phyloP scores from a whole-genome alignment of 108 stramenopile genomes.

The Nitzschia sp. region DNA sequence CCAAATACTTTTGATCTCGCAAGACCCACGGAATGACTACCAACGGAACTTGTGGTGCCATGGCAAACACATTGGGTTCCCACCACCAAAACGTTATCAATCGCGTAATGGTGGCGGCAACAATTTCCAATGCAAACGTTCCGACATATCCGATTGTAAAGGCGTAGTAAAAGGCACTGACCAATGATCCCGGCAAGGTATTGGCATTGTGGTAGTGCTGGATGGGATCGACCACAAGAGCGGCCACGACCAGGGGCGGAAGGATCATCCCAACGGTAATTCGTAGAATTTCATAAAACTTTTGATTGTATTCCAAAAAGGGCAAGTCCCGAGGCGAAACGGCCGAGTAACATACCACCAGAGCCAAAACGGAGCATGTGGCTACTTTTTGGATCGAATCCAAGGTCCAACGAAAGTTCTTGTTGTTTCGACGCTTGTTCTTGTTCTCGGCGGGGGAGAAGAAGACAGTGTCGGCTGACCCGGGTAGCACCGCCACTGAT shows the following conservation, averaged over 20 bases:
- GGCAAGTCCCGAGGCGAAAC: slow-evolving; percentile 75
- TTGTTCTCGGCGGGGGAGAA: slow-evolving; percentile 10
- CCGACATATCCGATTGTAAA: slow-evolving; percentile 71
- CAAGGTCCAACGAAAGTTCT: slow-evolving; percentile 9
- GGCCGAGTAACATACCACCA: slow-evolving; percentile 60
- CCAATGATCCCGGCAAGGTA: slow-evolving; percentile 50
- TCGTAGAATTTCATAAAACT: slow-evolving; percentile 67
- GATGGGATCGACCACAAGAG: background rate
- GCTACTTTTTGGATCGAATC: slow-evolving; percentile 68
- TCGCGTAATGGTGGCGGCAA: slow-evolving; percentile 71
- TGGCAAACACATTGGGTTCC: slow-evolving; percentile 74
- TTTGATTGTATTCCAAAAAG: slow-evolving; percentile 65
- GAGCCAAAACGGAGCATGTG: slow-evolving; percentile 38
- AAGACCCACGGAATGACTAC: slow-evolving; percentile 82
- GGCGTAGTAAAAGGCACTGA: slow-evolving; percentile 70
- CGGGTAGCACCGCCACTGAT: no score
- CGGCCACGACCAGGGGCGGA: slow-evolving; percentile 38
- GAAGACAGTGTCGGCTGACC: slow-evolving; percentile 1
- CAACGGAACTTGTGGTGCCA: slow-evolving; percentile 38
- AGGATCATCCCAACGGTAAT: slow-evolving; percentile 45
- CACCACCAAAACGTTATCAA: slow-evolving; percentile 64
- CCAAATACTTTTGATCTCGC: slow-evolving; percentile 71
- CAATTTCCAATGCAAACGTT: slow-evolving; percentile 66
- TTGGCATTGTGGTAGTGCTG: slow-evolving; percentile 35
- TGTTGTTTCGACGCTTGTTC: slow-evolving; percentile 9